Evolutionary conservation across 768 basidiomycete genomes (phyloP).

Genomic region (Cytidiella melzeri): DNA sequence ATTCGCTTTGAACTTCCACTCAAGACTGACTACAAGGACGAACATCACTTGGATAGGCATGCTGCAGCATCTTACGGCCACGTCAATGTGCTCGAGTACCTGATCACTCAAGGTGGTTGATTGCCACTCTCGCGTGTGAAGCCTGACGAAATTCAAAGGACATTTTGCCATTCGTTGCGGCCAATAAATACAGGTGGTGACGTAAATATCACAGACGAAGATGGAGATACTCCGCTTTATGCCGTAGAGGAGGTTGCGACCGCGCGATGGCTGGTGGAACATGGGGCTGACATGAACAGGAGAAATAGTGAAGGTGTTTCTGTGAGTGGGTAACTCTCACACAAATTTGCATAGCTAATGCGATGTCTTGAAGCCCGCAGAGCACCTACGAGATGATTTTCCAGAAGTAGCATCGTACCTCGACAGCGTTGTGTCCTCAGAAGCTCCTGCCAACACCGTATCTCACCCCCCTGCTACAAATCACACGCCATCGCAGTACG

Average conservation of each 20-base stretch:
- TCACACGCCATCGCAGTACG: constrained; percentile 50
- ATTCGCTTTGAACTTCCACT: no score
- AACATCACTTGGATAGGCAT: constrained; percentile 46
- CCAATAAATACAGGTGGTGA: constrained; percentile 56
- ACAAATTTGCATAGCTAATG: constrained; percentile 1
- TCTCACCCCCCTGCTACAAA: constrained; percentile 17
- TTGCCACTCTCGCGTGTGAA: background rate
- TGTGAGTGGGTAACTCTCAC: constrained; percentile 38
- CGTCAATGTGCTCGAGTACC: constrained; percentile 65
- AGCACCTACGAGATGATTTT: constrained; percentile 66
- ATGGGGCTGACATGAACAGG: constrained; percentile 61
- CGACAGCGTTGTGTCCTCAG: constrained; percentile 24
- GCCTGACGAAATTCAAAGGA: background rate
- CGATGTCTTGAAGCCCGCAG: constrained; percentile 49
- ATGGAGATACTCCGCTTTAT: constrained; percentile 90
- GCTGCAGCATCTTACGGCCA: constrained; percentile 93
- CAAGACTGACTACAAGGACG: background rate
- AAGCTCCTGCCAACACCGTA: constrained; percentile 18
- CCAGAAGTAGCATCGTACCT: constrained; percentile 61
- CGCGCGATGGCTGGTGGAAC: constrained; percentile 70
- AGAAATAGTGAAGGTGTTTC: constrained; percentile 70
- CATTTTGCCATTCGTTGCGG: background rate
- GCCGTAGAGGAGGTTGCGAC: constrained; percentile 79
- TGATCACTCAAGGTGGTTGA: constrained; percentile 57
- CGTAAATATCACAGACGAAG: constrained; percentile 78